These are phyloP conservation scores for Cudoniella acicularis DNA, from an alignment of 495 filamentous ascomycete genomes.

Conservation along the genomic window DNA sequence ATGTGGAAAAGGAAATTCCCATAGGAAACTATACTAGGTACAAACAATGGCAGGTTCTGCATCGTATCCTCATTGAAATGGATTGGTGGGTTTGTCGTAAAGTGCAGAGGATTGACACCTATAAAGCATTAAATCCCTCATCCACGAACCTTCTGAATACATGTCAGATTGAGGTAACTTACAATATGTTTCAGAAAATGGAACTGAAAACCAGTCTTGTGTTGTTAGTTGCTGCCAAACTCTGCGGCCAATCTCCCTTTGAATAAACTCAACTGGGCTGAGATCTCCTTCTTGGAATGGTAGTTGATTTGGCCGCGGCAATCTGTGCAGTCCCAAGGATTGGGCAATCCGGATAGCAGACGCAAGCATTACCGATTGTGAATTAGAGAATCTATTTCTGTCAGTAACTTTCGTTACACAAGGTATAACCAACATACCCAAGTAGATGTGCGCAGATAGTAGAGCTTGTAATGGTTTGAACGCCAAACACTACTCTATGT, in stretches of 20 bases:
- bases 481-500: conserved; percentile 32
- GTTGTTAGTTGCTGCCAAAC: conserved; percentile 44
- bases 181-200: conserved; percentile 44
- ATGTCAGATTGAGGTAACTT: background rate
- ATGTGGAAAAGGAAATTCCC: conserved; percentile 36
- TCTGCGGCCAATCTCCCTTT: conserved; percentile 38
- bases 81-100: conserved; percentile 34
- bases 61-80: conserved; percentile 41
- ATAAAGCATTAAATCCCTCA: background rate
- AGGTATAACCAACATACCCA: conserved; percentile 19
- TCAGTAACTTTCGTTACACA: background rate
- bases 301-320: background rate
- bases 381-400: conserved; percentile 29
- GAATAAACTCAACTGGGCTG: conserved; percentile 12
- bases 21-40: conserved; percentile 39
- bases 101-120: conserved; percentile 37
- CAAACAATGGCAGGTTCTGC: conserved; percentile 27
- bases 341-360: conserved; percentile 39
- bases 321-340: conserved; percentile 33
- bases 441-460: conserved; percentile 45
- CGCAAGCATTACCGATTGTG: conserved; percentile 38
- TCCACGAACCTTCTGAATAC: too few species aligned
- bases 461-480: conserved; percentile 42
- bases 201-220: conserved; percentile 47
- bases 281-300: conserved; percentile 25